A percentile compares a stretch with the other conserved stretches of the same genome.
Evolutionary conservation across 2,329 filamentous ascomycete genomes (phyloP).

Genomic region (Chaetomiaceae sp.): DNA sequence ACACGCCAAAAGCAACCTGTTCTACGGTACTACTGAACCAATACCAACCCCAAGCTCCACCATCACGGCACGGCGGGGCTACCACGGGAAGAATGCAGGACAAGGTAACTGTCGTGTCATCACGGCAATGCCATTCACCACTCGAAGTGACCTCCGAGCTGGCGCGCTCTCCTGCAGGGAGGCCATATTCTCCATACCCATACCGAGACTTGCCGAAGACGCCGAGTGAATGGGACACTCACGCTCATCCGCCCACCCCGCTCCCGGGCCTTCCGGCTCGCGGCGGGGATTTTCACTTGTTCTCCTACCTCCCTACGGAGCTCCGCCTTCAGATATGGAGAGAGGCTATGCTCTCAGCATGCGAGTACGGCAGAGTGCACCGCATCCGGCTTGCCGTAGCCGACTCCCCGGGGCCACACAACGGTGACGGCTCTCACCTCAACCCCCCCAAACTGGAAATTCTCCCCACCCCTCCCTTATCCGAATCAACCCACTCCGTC

Average conservation of each 20-base stretch:
- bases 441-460: constrained; percentile 4
- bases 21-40: neutral
- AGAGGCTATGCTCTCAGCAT: neutral
- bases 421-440: neutral
- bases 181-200: constrained; percentile 11
- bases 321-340: constrained; percentile 11
- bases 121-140: neutral
- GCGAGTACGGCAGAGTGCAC: neutral
- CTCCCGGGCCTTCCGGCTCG: too few species aligned
- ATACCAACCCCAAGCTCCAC: neutral
- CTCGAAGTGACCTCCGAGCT: neutral
- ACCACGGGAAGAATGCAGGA: neutral
- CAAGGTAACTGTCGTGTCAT: neutral
- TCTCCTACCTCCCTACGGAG: constrained; percentile 11
- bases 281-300: neutral
- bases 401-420: neutral
- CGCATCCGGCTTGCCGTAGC: neutral
- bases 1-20: too few species aligned
- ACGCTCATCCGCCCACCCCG: too few species aligned
- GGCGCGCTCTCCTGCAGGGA: neutral
- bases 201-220: constrained; percentile 6
- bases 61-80: too few species aligned
- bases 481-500: neutral
- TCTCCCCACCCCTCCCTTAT: constrained; percentile 1
- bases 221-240: neutral